Conservation (phyloP, 305 asterid genomes). For the Solanum hybrid region DNA sequence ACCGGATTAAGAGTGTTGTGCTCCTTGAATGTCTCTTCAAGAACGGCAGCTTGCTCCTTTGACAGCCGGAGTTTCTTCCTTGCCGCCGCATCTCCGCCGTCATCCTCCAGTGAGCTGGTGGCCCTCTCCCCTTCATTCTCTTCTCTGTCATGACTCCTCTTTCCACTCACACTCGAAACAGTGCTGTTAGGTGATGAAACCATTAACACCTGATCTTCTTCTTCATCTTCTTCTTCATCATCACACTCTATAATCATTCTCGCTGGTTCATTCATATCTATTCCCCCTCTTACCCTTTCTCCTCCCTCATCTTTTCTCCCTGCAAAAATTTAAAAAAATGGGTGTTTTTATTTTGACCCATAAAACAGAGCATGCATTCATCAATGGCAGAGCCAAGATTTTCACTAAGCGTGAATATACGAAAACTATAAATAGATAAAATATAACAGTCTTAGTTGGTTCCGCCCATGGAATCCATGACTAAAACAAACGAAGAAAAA, state of each 20-base stretch:
- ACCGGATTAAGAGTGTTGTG: slow-evolving; percentile 83
- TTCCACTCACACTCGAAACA: slow-evolving; percentile 60
- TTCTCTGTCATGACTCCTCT: slow-evolving; percentile 67
- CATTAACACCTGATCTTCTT: not conserved
- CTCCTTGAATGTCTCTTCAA: slow-evolving; percentile 85
- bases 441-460: not conserved
- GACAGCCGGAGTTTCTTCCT: slow-evolving; percentile 89
- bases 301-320: not conserved
- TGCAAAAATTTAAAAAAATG: not conserved
- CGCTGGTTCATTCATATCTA: slow-evolving; percentile 9
- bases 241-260: not conserved
- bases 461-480: not conserved
- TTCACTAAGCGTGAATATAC: not conserved
- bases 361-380: not conserved
- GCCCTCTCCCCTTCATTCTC: slow-evolving; percentile 34
- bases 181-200: slow-evolving; percentile 26
- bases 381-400: not conserved
- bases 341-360: not conserved
- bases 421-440: not conserved
- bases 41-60: slow-evolving; percentile 90
- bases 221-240: not conserved
- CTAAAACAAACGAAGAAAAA: not conserved
- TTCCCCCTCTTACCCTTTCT: not conserved
- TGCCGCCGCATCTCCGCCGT: slow-evolving; percentile 58
- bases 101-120: slow-evolving; percentile 37